phyloP scores from a whole-genome alignment of 495 filamentous ascomycete genomes.

The Entonaema liquescens region DNA sequence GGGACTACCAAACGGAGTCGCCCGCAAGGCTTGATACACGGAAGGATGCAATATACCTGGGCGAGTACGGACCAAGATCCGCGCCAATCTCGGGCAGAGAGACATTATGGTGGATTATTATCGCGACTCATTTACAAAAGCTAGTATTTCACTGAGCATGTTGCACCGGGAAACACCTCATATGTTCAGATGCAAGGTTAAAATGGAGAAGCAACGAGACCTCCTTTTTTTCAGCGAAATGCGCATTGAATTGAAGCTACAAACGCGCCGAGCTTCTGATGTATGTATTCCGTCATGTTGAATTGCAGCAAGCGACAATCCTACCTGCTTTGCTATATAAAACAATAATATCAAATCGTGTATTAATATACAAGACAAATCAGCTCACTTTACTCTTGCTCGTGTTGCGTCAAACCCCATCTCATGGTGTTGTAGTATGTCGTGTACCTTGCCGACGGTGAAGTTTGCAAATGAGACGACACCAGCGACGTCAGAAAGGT shows the following conservation, averaged over 20 bases:
- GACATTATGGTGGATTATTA: conserved; percentile 20
- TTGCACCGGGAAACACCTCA: background rate
- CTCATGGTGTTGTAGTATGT: conserved; percentile 6
- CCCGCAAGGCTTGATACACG: background rate
- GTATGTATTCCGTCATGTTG: conserved; percentile 30
- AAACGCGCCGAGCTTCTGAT: conserved; percentile 3
- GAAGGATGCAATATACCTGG: conserved; percentile 4
- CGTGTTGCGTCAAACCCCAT: conserved; percentile 9
- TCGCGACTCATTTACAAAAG: conserved; percentile 13
- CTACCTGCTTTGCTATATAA: background rate
- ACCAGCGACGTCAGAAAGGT: conserved; percentile 29
- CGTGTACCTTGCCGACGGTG: conserved; percentile 12
- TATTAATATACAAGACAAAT: conserved; percentile 11
- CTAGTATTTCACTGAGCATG: background rate
- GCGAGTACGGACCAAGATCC: conserved; percentile 11
- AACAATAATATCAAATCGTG: background rate
- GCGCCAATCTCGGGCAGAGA: conserved; percentile 30
- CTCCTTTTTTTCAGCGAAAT: background rate
- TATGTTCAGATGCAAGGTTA: background rate
- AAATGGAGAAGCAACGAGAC: background rate
- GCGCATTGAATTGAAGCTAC: background rate
- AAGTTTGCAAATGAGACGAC: background rate
- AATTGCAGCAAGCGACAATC: background rate
- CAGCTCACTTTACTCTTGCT: background rate
- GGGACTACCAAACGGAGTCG: background rate